A percentile compares a stretch with the other conserved stretches of the same genome.
These are phyloP conservation scores for Phyllosticta paracitricarpa DNA, from an alignment of 2,329 filamentous ascomycete genomes.

Conservation along the genomic window DNA sequence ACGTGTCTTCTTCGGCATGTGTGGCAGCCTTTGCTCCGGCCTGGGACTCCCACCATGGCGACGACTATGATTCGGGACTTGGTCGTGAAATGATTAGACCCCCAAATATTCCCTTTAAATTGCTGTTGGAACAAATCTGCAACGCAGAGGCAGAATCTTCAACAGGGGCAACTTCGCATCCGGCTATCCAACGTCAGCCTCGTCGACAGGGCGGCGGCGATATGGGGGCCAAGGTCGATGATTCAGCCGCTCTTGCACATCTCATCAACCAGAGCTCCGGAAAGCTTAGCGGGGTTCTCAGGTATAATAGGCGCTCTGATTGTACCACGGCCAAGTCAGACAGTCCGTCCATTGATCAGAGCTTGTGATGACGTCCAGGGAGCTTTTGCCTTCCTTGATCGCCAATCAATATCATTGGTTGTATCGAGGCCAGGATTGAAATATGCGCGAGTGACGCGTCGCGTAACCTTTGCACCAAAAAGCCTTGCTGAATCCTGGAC, in stretches of 20 bases:
- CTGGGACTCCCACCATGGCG: conserved; percentile 9
- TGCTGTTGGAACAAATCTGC: neutral
- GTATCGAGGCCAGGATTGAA: neutral
- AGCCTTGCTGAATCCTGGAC: neutral
- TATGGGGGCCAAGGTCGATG: neutral
- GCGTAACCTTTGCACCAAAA: neutral
- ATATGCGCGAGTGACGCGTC: neutral
- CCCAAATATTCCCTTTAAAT: neutral
- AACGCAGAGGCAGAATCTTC: neutral
- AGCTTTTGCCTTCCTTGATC: neutral
- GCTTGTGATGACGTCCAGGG: neutral
- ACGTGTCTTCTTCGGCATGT: conserved; percentile 9
- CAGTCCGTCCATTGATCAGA: neutral
- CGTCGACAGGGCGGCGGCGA: neutral
- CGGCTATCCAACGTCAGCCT: neutral
- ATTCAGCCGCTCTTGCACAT: neutral
- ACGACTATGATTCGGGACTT: neutral
- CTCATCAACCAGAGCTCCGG: neutral
- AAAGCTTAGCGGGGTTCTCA: neutral
- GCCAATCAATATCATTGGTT: neutral
- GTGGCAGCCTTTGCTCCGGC: conserved; percentile 10
- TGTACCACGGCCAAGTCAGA: neutral
- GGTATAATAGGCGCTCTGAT: neutral
- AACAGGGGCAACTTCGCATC: neutral
- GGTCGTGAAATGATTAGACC: neutral